Percentiles rank a stretch among this genome's conserved stretches.
Evolutionary conservation across 2,329 filamentous ascomycete genomes (phyloP).

Genomic region (Dactylellina sp.): DNA sequence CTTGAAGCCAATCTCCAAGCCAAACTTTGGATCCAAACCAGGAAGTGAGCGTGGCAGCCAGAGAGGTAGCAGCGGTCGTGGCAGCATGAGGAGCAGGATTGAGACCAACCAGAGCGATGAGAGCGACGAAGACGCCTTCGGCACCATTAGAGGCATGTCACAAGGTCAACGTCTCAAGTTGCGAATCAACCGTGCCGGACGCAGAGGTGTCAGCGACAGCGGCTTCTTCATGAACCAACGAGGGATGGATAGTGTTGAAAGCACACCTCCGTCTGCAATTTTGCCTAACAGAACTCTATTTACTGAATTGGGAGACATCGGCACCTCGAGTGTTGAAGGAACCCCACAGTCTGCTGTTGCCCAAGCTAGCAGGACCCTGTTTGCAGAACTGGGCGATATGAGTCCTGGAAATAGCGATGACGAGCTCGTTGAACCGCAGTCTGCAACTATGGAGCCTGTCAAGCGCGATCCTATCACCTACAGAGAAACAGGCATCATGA

Average conservation of each 20-base stretch:
- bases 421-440: conserved; percentile 63
- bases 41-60: conserved; percentile 54
- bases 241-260: conserved; percentile 62
- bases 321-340: conserved; percentile 49
- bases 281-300: conserved; percentile 41
- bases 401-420: conserved; percentile 78
- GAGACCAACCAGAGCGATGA: conserved; percentile 47
- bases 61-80: conserved; percentile 60
- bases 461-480: conserved; percentile 41
- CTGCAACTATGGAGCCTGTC: conserved; percentile 43
- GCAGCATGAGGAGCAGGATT: conserved; percentile 44
- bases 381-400: conserved; percentile 83
- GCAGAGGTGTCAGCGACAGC: conserved; percentile 71
- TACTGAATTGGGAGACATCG: conserved; percentile 35
- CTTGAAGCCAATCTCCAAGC: conserved; percentile 62
- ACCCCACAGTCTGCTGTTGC: conserved; percentile 44
- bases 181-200: conserved; percentile 75
- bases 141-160: conserved; percentile 70
- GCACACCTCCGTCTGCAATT: conserved; percentile 66
- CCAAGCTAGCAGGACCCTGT: conserved; percentile 75
- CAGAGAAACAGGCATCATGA: conserved; percentile 44
- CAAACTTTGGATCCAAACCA: conserved; percentile 51
- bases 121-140: conserved; percentile 73
- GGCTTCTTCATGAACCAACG: conserved; percentile 72
- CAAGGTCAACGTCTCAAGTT: conserved; percentile 73